phyloP scores from a whole-genome alignment of 192 early-diverging fungal species.

The Coemansia sp. region DNA sequence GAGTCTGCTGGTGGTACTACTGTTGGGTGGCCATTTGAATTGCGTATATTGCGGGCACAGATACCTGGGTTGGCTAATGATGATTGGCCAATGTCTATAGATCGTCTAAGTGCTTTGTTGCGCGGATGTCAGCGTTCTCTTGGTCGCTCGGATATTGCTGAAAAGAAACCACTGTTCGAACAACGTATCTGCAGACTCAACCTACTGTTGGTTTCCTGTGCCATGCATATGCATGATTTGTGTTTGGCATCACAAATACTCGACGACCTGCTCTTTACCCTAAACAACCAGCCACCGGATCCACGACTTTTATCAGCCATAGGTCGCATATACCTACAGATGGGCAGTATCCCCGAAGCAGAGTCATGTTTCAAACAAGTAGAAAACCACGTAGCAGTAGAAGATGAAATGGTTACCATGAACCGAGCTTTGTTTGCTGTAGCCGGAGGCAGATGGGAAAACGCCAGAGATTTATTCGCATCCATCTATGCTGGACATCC shows the following conservation, averaged over 20 bases:
- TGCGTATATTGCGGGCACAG: constrained; percentile 39
- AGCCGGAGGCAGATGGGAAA: constrained; percentile 35
- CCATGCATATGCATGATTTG: constrained; percentile 17
- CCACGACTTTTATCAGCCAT: constrained; percentile 30
- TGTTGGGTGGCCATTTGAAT: constrained; percentile 46
- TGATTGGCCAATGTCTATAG: constrained; percentile 12
- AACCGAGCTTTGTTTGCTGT: constrained; percentile 45
- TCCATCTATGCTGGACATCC: constrained; percentile 7
- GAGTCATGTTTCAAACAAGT: constrained; percentile 24
- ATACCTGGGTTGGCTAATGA: constrained; percentile 13
- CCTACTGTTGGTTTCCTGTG: constrained; percentile 20
- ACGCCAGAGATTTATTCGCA: constrained; percentile 27
- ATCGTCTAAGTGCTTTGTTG: constrained; percentile 23
- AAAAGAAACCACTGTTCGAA: neutral
- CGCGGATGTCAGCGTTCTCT: constrained; percentile 25
- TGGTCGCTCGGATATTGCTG: neutral
- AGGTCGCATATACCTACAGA: constrained; percentile 36
- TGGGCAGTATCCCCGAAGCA: constrained; percentile 30
- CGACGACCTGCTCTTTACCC: neutral
- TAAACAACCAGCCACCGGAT: constrained; percentile 2
- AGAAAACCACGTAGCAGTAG: constrained; percentile 11
- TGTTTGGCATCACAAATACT: constrained; percentile 8
- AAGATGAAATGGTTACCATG: constrained; percentile 27
- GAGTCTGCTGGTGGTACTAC: constrained; percentile 7
- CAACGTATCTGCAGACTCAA: constrained; percentile 24